phyloP scores from a whole-genome alignment of 129 eudicot species.

The Saussurea involucrata region DNA sequence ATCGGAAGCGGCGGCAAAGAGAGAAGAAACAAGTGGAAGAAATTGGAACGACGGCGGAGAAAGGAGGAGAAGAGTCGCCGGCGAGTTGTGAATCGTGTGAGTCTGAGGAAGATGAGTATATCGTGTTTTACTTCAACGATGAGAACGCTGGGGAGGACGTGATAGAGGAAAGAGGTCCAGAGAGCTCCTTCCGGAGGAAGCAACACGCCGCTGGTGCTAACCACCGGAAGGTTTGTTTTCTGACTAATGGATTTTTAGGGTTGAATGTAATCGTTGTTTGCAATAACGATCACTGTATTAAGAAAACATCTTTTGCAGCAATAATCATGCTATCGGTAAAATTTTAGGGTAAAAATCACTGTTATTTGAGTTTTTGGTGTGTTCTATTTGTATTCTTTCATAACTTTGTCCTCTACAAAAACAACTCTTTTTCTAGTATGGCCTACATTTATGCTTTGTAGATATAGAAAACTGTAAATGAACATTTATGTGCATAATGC shows the following conservation, averaged over 20 bases:
- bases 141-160: slow-evolving; percentile 41
- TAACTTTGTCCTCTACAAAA: too few relatives aligned
- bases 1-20: neutral
- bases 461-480: too few relatives aligned
- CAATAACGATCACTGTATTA: too few relatives aligned
- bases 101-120: slow-evolving; percentile 66
- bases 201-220: neutral
- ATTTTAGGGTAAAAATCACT: neutral
- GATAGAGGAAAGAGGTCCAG: slow-evolving; percentile 24
- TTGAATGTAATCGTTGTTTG: neutral
- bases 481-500: too few relatives aligned
- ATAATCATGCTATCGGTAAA: too few relatives aligned
- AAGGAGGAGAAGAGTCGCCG: slow-evolving; percentile 27
- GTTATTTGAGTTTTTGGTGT: neutral
- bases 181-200: slow-evolving; percentile 10
- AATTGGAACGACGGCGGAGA: slow-evolving; percentile 16
- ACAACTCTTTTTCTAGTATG: neutral
- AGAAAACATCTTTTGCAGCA: too few relatives aligned
- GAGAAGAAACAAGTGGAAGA: slow-evolving; percentile 13
- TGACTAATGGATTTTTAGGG: neutral
- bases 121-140: slow-evolving; percentile 68
- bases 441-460: neutral
- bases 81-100: slow-evolving; percentile 40
- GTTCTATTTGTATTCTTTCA: neutral
- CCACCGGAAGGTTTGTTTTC: slow-evolving; percentile 38